Evolutionary conservation across 768 basidiomycete genomes (phyloP), one percentile per base, ranked within the genome.

Genomic region (Trametopsis cervina): DNA sequence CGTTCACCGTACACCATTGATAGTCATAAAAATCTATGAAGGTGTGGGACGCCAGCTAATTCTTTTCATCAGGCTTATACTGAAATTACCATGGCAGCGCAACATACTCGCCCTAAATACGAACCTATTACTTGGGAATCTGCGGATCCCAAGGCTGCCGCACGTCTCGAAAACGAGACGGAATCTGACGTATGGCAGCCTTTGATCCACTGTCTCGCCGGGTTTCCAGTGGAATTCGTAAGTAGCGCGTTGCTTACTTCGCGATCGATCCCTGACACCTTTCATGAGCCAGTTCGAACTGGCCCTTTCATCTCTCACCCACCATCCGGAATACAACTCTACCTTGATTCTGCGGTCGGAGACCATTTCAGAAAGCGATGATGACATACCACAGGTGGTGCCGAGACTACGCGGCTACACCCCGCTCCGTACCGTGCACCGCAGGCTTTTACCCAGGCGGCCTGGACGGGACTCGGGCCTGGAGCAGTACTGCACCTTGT

Each of bases 321-420:
- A 86, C 29, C 91, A 95, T 60, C 94, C 94, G 4, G 94, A 97
- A 60, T 89, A 90, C 62, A 95, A 94, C 60, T 91, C 90, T 0
- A 86, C 89, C 0, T 75, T 95, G 22, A 95, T 97, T 48, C 69
- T 97, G 15, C 80, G 94, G 1, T 87, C 92, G 0, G 89, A 95
- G 33, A 76, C 75, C 2, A 42, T 87, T 17, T 60, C 62, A 4
- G 74, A 81, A 39, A 54, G 61, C 20, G 57, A 67, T 25, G 48
- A 22, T 7, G 53, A 43, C n/a, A 58, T 64, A 22, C 50, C 59
- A 6, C 63, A 48, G 1, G 27, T 53, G 0, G 49, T 74, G 4
- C 75, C 76, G 0, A 33, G 26, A 1, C 53, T 83, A 20, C 57
- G 67, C 2, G 73, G 66, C 0, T 59, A 71, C 22, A 57, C 51